Evolutionary conservation across 1,284 basidiomycete species (phyloP).

Genomic region (Tausonia pullulans): DNA sequence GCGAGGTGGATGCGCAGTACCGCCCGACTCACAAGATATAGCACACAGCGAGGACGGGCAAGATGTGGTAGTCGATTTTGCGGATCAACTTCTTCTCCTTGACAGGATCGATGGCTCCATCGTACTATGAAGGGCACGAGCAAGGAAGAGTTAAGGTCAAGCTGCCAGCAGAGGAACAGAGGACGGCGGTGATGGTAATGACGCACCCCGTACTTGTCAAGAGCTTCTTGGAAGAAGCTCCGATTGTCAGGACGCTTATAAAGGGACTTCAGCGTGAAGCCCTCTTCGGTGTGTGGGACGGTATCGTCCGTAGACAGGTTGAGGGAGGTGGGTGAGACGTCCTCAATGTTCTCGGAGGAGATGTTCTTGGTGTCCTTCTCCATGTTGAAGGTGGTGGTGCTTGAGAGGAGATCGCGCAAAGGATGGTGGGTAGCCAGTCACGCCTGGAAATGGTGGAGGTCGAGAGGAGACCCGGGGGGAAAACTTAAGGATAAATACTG

Average conservation of each 20-base stretch:
- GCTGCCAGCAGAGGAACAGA: neutral
- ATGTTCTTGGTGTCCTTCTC: no score
- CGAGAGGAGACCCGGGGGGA: no score
- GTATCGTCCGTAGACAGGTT: no score
- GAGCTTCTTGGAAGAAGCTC: conserved; percentile 7
- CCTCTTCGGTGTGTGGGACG: neutral
- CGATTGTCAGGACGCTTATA: neutral
- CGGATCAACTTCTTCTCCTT: conserved; percentile 28
- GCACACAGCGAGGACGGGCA: conserved; percentile 23
- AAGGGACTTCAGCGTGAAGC: conserved; percentile 1
- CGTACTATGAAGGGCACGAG: conserved; percentile 17
- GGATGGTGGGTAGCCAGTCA: no score
- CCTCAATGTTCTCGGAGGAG: no score
- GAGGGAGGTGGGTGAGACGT: neutral
- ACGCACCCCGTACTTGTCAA: conserved; percentile 9
- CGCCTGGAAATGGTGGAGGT: no score
- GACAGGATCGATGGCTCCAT: conserved; percentile 27
- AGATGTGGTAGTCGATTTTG: conserved; percentile 20
- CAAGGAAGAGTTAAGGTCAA: neutral
- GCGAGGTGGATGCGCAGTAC: neutral
- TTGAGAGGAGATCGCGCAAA: no score
- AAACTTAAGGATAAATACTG: no score
- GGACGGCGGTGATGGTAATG: neutral
- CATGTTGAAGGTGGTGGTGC: no score
- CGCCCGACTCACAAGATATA: conserved; percentile 27